Evolutionary conservation across 306 rosid genomes (phyloP).

Genomic region (Dalbergia cultrata): DNA sequence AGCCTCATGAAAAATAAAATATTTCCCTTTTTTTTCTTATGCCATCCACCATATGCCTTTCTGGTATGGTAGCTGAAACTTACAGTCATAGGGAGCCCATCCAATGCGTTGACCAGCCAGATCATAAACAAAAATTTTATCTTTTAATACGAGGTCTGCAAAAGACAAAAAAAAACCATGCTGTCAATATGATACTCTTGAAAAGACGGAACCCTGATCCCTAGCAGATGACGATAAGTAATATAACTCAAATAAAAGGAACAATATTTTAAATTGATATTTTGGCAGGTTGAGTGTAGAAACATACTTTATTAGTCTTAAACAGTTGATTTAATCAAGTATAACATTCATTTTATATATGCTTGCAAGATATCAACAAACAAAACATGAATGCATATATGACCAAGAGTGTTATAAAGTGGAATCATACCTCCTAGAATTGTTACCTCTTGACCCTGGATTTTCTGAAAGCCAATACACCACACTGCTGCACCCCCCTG

Average conservation of each 20-base stretch:
- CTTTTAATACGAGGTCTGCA: constrained; percentile 93
- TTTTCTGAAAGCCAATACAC: constrained; percentile 95
- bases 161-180: constrained; percentile 33
- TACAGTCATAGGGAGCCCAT: constrained; percentile 96
- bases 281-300: constrained; percentile 19
- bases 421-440: constrained; percentile 89
- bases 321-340: constrained; percentile 8
- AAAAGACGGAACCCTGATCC: constrained; percentile 7
- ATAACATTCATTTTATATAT: constrained; percentile 5
- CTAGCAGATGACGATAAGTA: constrained; percentile 14
- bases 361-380: constrained; percentile 4
- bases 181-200: constrained; percentile 43
- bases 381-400: not conserved
- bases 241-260: constrained; percentile 12
- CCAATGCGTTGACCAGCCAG: constrained; percentile 87
- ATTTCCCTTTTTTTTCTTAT: not conserved
- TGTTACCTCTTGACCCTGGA: constrained; percentile 79
- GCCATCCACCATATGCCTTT: constrained; percentile 22
- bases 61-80: constrained; percentile 58
- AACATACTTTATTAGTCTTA: constrained; percentile 8
- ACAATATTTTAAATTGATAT: constrained; percentile 19
- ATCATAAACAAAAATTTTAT: constrained; percentile 91
- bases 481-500: constrained; percentile 83
- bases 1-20: constrained; percentile 27
- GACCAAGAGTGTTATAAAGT: constrained; percentile 10